Base-by-base conservation (phyloP, 192 early-diverging fungal genomes). In the Lobosporangium transversale region DNA sequence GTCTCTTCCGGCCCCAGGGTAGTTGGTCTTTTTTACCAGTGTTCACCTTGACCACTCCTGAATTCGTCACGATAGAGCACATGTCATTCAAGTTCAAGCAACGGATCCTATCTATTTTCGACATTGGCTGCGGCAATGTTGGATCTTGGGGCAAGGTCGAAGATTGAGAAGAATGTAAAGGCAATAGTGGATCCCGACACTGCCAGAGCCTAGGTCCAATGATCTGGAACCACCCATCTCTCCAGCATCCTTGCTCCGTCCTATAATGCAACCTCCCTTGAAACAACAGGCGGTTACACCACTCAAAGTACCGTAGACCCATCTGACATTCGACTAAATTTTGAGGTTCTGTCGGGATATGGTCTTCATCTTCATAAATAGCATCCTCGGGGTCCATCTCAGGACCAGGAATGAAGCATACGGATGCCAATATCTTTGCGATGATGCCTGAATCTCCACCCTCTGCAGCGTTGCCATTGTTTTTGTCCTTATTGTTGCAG, bases 301-400 rank as follows among this genome's bases (percentile, higher is more conserved):
- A 73, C 3, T 57, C 53, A 30, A 73, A 73, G 23, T 73, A 73
- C 7, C 49, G 18, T 8, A 73, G 43, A 0, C 69, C 69, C 1
- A 42, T n/a, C 23, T 73, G 61, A 21, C 69, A 73, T 1, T 73
- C 69, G 15, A 51, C 44, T 24, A 73, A 20, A 15, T 59, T 73
- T 45, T 73, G 69, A 10, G 69, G 69, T 29, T 73, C 69, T 0
- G 47, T 42, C 15, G 69, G 61, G 20, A 52, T 23, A 7, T 21
- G 4, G 21, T 32, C 26, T 26, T 55, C 35, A 5, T 64, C 61
- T 43, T 58, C 69, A 44, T 35, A 70, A 15, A 70, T 56, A 0
- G 53, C 69, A n/a, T 61, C 61, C 15, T 73, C 69, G 12, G 61
- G 48, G 29, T 73, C 69, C 69, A 64, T 52, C n/a, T 54, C 36